Conservation (phyloP, 2,329 filamentous ascomycete genomes). For the Mycosphaerella sp. region DNA sequence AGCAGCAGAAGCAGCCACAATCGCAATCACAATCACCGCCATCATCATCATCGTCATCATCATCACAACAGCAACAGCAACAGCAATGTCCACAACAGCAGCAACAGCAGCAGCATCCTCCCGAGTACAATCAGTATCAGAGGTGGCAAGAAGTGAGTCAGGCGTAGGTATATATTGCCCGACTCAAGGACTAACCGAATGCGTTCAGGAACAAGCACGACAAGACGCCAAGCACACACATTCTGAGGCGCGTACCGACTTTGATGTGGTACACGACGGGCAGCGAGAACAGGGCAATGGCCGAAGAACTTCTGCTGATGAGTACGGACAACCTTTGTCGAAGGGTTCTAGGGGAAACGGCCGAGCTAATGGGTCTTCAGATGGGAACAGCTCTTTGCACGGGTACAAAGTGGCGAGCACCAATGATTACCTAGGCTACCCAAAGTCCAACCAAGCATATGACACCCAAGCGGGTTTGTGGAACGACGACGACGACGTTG, state of each 20-base stretch:
- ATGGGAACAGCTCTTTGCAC: conserved; percentile 10
- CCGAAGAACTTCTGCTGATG: conserved; percentile 17
- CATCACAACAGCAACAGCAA: conserved; percentile 19
- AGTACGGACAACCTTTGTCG: conserved; percentile 10
- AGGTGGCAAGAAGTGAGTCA: conserved; percentile 34
- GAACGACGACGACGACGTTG: conserved; percentile 31
- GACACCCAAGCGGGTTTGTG: conserved; percentile 24
- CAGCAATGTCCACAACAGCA: conserved; percentile 14
- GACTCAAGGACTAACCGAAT: conserved; percentile 2
- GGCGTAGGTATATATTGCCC: not conserved
- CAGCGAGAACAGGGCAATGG: conserved; percentile 8
- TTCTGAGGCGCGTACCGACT: conserved; percentile 16
- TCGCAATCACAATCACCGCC: conserved; percentile 11
- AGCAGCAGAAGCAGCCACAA: conserved; percentile 15
- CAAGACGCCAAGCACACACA: conserved; percentile 22
- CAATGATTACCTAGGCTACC: conserved; percentile 33
- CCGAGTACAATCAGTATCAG: conserved; percentile 35
- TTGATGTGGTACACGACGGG: conserved; percentile 23
- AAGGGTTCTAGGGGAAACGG: conserved; percentile 23
- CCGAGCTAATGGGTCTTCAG: conserved; percentile 18
- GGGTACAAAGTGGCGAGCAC: conserved; percentile 32
- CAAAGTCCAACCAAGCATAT: conserved; percentile 26
- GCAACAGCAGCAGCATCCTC: conserved; percentile 21
- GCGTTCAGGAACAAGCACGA: conserved; percentile 28
- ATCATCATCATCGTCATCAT: conserved; percentile 11